Evolutionary conservation across 257 asterid genomes (phyloP).

Genomic region (Ocimum tenuiflorum): DNA sequence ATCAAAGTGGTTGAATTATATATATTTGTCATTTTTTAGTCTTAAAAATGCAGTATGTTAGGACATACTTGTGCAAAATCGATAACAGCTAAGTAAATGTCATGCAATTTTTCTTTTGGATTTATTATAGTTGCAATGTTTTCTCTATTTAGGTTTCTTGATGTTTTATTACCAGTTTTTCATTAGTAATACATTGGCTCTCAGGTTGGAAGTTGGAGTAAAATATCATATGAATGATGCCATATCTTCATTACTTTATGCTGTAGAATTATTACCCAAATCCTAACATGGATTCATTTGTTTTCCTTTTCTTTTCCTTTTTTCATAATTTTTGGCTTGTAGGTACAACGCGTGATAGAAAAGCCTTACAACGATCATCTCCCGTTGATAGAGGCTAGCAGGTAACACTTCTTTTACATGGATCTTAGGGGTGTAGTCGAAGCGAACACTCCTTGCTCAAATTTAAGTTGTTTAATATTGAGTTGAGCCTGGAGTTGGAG

Average conservation of each 20-base stretch:
- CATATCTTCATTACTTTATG: too few relatives aligned
- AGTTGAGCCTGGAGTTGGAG: too few relatives aligned
- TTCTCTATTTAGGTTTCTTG: not conserved
- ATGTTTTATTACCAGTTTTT: not conserved
- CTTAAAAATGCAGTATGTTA: not conserved
- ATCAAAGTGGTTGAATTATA: too few relatives aligned
- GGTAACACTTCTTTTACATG: constrained; percentile 33
- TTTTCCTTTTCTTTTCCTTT: not conserved
- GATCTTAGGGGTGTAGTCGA: too few relatives aligned
- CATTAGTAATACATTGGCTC: not conserved
- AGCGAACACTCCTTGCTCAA: too few relatives aligned
- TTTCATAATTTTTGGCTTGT: constrained; percentile 22
- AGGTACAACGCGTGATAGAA: constrained; percentile 86
- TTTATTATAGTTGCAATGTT: not conserved
- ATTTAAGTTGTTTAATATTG: too few relatives aligned
- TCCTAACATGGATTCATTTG: not conserved
- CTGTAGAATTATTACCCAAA: not conserved
- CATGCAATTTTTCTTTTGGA: not conserved
- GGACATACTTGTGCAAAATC: not conserved
- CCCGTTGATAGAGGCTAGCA: constrained; percentile 97
- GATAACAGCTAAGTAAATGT: not conserved
- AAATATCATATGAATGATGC: not conserved
- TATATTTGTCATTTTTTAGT: not conserved
- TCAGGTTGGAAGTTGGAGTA: not conserved
- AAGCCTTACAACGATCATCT: constrained; percentile 97